Base-by-base conservation (phyloP, 2,329 filamentous ascomycete genomes). In the Arthrinium puccinioides region DNA sequence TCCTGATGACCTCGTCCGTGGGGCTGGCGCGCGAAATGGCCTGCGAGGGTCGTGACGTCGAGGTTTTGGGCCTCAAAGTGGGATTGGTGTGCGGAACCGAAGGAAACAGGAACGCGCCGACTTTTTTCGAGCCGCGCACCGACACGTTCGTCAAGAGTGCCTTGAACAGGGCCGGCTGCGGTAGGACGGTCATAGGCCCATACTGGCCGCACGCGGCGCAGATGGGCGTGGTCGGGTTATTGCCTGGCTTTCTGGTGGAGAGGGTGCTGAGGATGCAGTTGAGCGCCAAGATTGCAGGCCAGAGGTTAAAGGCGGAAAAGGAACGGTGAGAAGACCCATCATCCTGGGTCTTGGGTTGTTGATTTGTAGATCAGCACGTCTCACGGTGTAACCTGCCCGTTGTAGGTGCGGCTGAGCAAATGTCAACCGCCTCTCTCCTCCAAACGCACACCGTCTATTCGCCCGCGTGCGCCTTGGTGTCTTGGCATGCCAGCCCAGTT, bases 21-120 rank as follows among this genome's bases (percentile, higher is more conserved):
- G 24, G 42, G 23, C 26, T 52, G 19, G 32, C 41, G 19, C 37
- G 42, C 23, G 51, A 52, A 43, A 36, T 46, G 32, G 29, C 26
- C 9, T 36, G 50, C 2, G 41, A 40, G 29, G 43, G 38, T 21
- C 29, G 39, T 3, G 38, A 47, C 19, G 37, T 53, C 24, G 44
- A 53, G 40, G 37, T 54, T 15, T 34, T 54, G 9, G 41, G 43
- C 21, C 36, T 52, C 15, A 38, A 46, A 5, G 32, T 49, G 21
- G 49, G 48, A 13, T 24, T 36, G 23, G 45, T 49, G 23, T 46
- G 45, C 19, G 49, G 41, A 15, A 48, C 48, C 10, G 27, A 37
- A n/a, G 38, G 42, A 16, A 43, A 41, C 19, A 34, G 27, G 11
- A 39, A 28, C n/a, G n/a, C 21, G 15, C 39, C 40, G 9, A 38